Evolutionary conservation across 768 basidiomycete genomes (phyloP).

Genomic region (Podaxis sp.): DNA sequence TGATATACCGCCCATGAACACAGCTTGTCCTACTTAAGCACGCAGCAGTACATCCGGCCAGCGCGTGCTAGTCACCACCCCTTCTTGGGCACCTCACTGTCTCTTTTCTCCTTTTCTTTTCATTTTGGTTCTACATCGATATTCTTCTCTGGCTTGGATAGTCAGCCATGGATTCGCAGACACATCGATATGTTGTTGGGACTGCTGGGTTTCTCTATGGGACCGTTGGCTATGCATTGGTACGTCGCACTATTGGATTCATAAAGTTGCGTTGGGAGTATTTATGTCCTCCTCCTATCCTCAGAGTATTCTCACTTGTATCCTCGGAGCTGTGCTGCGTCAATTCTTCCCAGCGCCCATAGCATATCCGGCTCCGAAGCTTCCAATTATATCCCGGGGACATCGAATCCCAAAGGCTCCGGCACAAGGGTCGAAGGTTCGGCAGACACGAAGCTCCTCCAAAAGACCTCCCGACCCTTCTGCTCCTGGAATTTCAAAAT

Average conservation of each 20-base stretch:
- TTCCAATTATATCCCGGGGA: not conserved
- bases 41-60: not conserved
- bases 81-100: not conserved
- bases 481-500: not conserved
- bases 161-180: not conserved
- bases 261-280: not conserved
- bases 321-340: constrained; percentile 7
- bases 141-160: not conserved
- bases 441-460: not conserved
- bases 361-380: not conserved
- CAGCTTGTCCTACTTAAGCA: constrained; percentile 10
- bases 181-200: not conserved
- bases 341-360: not conserved
- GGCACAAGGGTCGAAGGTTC: not conserved
- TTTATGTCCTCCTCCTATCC: not conserved
- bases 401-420: not conserved
- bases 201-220: constrained; percentile 10
- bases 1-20: constrained; percentile 7
- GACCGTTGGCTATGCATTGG: constrained; percentile 8
- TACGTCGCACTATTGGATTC: not conserved
- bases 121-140: not conserved
- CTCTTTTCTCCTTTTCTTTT: not conserved
- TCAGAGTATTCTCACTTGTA: constrained; percentile 10
- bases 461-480: not conserved
- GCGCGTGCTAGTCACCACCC: constrained; percentile 1